These are phyloP conservation scores for Podaxis carcinomalis DNA, from an alignment of 768 basidiomycete genomes.

Conservation along the genomic window DNA sequence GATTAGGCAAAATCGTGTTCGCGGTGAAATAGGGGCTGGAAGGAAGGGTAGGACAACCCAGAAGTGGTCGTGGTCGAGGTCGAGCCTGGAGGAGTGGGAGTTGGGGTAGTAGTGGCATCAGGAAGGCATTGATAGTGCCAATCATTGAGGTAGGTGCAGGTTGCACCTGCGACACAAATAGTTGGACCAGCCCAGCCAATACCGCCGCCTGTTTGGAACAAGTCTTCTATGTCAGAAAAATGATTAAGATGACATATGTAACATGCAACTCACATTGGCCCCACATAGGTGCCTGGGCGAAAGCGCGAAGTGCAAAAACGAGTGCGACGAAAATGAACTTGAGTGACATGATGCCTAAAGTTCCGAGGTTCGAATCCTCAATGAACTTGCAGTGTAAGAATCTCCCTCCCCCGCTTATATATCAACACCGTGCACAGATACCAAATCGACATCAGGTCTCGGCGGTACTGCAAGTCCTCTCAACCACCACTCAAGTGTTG, in stretches of 20 bases:
- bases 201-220: not conserved
- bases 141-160: conserved; percentile 3
- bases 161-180: not conserved
- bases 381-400: not conserved
- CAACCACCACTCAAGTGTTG: not conserved
- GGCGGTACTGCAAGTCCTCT: not conserved
- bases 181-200: not conserved
- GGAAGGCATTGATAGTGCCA: not conserved
- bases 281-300: not conserved
- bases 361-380: not conserved
- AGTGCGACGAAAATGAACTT: not conserved
- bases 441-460: not conserved
- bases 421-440: not conserved
- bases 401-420: not conserved
- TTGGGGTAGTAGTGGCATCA: not conserved
- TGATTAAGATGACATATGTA: not conserved
- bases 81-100: not conserved
- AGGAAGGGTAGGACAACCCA: conserved; percentile 22
- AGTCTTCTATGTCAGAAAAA: not conserved
- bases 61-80: not conserved
- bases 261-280: not conserved
- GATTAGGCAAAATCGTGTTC: conserved; percentile 28
- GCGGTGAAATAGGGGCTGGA: conserved; percentile 22
- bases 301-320: not conserved
- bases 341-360: not conserved